Base-by-base conservation (phyloP, 2,329 filamentous ascomycete genomes). In the Arthroderma uncinatum region DNA sequence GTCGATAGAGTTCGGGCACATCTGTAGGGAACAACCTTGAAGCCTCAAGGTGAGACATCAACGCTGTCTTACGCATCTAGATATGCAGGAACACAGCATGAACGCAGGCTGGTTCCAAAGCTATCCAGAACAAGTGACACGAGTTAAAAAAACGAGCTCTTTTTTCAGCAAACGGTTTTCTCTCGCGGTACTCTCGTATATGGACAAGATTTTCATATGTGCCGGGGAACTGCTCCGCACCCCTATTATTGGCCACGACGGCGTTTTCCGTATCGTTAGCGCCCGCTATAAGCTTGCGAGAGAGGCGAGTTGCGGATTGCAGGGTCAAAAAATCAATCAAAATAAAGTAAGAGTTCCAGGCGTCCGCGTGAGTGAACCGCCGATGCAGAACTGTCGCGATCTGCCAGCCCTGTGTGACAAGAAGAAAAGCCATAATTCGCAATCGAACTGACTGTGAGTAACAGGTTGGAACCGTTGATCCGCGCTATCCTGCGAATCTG, bases 61-160 rank as follows among this genome's bases (percentile, higher is more conserved):
- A 44, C 40, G 40, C 40, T 10, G 40, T 44, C 40, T 4, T 25
- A 47, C 40, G 40, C 19, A 47, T 47, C 21, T 47, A 12, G 40
- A 47, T 47, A 47, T 47, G 21, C 40, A 47, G 40, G 40, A 47
- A 47, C 40, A 47, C 40, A 47, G 19, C 40, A 47, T 47, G 40
- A 30, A 30, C 7, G 28, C 28, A 30, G 7, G 28, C 28, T 30
- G 28, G 4, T 30, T 7, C 28, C 28, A 30, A 30, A 3, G 28
- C 28, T 21, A 47, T 47, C 14, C 25, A 10, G 19, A 25, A 10
- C 9, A 19, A 21, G 19, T 23, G 40, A 28, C 40, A 47, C 19
- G 40, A 21, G 21, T n/a, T 19, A 19, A 19, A 7, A 42, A 19
- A 42, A 42, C n/a, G n/a, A 42, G 16, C 4, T 3, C 28, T 19